Base-by-base conservation (phyloP, 2,329 filamentous ascomycete genomes). In the Blastomyces silverae region DNA sequence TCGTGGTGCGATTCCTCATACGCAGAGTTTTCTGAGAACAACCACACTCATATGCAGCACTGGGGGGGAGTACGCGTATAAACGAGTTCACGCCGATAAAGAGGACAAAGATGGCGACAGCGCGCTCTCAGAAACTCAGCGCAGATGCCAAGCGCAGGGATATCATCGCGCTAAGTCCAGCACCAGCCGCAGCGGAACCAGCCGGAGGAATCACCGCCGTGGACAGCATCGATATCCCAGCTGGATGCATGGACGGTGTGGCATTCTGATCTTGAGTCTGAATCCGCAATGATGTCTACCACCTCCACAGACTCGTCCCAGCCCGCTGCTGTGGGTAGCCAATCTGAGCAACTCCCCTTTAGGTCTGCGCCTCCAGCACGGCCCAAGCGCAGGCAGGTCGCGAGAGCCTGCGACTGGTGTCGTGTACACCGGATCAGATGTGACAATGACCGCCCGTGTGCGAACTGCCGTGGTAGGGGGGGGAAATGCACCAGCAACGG, bases 371-470 rank as follows among this genome's bases (percentile, higher is more conserved):
- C 57, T 17, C 20, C 42, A 34, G 62, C 63, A 34, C 64, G 67
- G 44, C 64, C 63, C 8, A 71, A 70, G 56, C 69, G 71, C 0
- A 64, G 11, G 17, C 70, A 71, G 52, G 70, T 72, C 42, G 56
- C 67, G 11, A 59, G 71, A 22, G 72, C 70, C 42, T 74, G 72
- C 63, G 70, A 72, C 65, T 69, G 70, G 66, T 74, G 71, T 46
- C 72, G 71, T 22, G 34, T 69, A 13, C 69, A 71, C 58, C 70
- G 72, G 28, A 68, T 71, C 63, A 73, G 72, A 57, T 74, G 72
- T 55, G 70, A 74, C 67, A 66, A 67, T 58, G 60, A 65, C 6
- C 65, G 66, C 34, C 72, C 72, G 4, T 74, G 72, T 63, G 34
- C 65, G 1, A 72, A 71, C 64, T 73, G 72, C 61, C 58, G 61